A percentile compares a stretch with the other conserved stretches of the same genome.
These are phyloP conservation scores for Mortierella antarctica DNA, from an alignment of 192 early-diverging fungal species.

Conservation along the genomic window DNA sequence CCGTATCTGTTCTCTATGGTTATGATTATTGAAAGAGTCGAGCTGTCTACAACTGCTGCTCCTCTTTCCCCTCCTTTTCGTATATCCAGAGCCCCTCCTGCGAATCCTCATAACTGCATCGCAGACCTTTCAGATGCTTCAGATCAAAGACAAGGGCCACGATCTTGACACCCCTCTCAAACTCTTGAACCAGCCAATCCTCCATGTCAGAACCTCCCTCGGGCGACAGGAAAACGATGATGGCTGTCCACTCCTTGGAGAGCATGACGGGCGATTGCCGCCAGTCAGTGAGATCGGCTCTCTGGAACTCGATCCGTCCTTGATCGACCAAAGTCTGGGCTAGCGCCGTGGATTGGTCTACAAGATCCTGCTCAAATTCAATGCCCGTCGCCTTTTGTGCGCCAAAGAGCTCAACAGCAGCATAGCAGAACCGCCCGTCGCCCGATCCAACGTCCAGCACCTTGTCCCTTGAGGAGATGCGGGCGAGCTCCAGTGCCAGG, in stretches of 20 bases:
- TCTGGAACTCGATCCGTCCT: slow-evolving; percentile 45
- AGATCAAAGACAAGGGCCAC: slow-evolving; percentile 65
- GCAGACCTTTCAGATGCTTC: slow-evolving; percentile 58
- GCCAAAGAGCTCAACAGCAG: slow-evolving; percentile 57
- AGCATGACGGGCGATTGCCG: slow-evolving; percentile 30
- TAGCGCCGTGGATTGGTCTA: slow-evolving; percentile 54
- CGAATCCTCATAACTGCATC: slow-evolving; percentile 51
- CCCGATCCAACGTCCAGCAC: slow-evolving; percentile 71
- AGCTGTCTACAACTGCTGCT: too few species aligned
- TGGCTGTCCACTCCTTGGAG: slow-evolving; percentile 56
- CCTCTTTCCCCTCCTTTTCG: slow-evolving; percentile 16
- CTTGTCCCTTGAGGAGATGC: slow-evolving; percentile 45
- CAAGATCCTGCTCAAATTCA: slow-evolving; percentile 61
- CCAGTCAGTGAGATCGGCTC: slow-evolving; percentile 54
- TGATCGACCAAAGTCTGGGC: slow-evolving; percentile 29
- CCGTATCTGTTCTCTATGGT: too few species aligned
- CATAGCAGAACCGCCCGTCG: slow-evolving; percentile 67
- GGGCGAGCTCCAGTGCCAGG: slow-evolving; percentile 58
- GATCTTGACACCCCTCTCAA: slow-evolving; percentile 59
- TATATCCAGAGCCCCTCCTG: slow-evolving; percentile 64
- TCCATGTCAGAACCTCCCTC: slow-evolving; percentile 60
- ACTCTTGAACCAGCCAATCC: slow-evolving; percentile 56
- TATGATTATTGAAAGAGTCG: too few species aligned
- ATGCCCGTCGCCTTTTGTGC: slow-evolving; percentile 59
- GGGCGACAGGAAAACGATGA: slow-evolving; percentile 63